These are phyloP conservation scores for Fusarium sp. DNA, from an alignment of 2,329 filamentous ascomycete genomes.

Conservation along the genomic window DNA sequence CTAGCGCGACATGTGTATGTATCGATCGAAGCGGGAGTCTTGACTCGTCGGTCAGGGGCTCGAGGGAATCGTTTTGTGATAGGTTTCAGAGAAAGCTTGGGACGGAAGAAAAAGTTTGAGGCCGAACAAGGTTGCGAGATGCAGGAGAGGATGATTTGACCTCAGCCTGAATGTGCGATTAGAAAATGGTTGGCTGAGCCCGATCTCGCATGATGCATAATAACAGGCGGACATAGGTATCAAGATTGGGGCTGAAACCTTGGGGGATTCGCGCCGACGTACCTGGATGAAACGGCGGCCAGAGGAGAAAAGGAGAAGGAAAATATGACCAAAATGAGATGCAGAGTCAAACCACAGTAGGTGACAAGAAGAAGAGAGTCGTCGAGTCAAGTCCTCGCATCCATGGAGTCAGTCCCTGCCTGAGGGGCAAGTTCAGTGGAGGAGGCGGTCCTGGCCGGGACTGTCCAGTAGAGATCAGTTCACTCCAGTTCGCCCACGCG, in stretches of 20 bases:
- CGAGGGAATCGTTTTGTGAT: neutral
- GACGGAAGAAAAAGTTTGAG: neutral
- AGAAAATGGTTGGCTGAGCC: conserved; percentile 40
- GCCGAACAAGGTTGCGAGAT: conserved; percentile 12
- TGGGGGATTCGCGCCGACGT: neutral
- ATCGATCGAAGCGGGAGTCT: neutral
- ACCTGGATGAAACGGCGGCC: conserved; percentile 5
- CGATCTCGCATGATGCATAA: conserved; percentile 44
- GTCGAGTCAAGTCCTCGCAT: conserved; percentile 17
- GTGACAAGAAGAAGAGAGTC: neutral
- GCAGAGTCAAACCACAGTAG: neutral
- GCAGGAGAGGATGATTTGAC: conserved; percentile 28
- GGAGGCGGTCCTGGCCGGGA: neutral
- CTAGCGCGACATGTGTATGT: conserved; percentile 28
- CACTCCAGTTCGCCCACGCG: conserved; percentile 32
- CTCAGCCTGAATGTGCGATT: conserved; percentile 38
- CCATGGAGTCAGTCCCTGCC: conserved; percentile 17
- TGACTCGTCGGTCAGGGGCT: neutral
- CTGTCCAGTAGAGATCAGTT: neutral
- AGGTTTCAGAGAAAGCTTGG: neutral
- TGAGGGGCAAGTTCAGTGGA: conserved; percentile 34
- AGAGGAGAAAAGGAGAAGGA: neutral
- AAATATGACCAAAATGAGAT: conserved; percentile 7
- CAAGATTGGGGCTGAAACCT: conserved; percentile 16
- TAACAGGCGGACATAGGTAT: conserved; percentile 11